Evolutionary conservation across 768 basidiomycete species (phyloP).

Genomic region (Amanita rubescens): DNA sequence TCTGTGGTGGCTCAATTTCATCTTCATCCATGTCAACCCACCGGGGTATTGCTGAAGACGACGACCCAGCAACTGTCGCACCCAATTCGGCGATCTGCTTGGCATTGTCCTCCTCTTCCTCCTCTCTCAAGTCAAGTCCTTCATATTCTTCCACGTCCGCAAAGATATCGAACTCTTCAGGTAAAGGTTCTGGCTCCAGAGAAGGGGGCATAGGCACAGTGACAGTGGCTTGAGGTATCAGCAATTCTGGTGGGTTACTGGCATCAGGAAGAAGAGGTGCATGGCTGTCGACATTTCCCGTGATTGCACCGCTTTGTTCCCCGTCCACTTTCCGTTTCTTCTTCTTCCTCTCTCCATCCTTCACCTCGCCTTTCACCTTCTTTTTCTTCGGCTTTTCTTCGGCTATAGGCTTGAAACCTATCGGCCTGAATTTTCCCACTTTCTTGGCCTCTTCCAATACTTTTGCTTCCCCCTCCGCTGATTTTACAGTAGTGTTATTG

Average conservation of each 20-base stretch:
- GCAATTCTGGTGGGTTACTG: background rate
- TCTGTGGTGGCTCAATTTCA: conserved; percentile 16
- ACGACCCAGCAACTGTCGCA: conserved; percentile 9
- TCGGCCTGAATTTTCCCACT: conserved; percentile 46
- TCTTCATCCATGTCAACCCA: conserved; percentile 43
- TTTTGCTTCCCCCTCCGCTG: conserved; percentile 23
- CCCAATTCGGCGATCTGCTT: background rate
- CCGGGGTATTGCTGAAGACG: conserved; percentile 16
- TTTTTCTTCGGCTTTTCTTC: conserved; percentile 45
- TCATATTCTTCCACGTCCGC: conserved; percentile 80
- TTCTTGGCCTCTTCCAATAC: conserved; percentile 38
- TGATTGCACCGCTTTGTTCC: conserved; percentile 15
- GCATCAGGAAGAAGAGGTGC: background rate
- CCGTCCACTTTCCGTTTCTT: conserved; percentile 46
- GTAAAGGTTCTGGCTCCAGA: conserved; percentile 24
- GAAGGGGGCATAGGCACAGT: conserved; percentile 13
- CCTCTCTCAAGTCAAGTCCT: conserved; percentile 50
- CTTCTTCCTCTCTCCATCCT: conserved; percentile 46
- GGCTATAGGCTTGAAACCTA: conserved; percentile 63
- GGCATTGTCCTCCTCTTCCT: conserved; percentile 14
- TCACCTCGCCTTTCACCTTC: conserved; percentile 30
- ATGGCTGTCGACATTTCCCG: conserved; percentile 16
- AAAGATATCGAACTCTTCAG: conserved; percentile 82
- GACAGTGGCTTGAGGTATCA: conserved; percentile 8
- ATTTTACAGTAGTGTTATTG: conserved; percentile 17